Conservation (phyloP, 169 alveolate species). For the Plasmodium cynomolgi region DNA sequence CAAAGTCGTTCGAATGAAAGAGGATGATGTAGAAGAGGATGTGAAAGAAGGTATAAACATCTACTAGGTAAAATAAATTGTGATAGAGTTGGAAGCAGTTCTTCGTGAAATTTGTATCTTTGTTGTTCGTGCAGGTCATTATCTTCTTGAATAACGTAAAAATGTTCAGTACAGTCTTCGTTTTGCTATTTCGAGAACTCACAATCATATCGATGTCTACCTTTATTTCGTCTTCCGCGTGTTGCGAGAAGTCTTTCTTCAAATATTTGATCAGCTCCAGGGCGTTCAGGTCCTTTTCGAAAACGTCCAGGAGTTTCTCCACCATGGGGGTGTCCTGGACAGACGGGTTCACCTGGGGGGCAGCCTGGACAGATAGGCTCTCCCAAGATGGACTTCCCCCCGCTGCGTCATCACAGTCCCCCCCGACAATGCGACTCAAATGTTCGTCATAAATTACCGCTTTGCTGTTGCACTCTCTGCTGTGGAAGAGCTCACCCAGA, state of each 20-base stretch:
- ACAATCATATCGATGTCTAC: conserved; percentile 40
- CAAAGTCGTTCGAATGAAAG: conserved; percentile 32
- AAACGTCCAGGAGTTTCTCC: conserved; percentile 35
- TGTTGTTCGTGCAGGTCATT: conserved; percentile 13
- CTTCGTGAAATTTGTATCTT: conserved; percentile 55
- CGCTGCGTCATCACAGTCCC: background rate
- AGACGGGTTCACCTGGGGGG: background rate
- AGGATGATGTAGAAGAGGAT: conserved; percentile 57
- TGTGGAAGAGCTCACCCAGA: background rate
- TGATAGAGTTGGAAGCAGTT: conserved; percentile 60
- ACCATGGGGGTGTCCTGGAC: background rate
- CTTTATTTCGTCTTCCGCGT: conserved; percentile 5
- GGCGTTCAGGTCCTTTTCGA: conserved; percentile 58
- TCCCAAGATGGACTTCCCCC: background rate
- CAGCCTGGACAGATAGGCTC: background rate
- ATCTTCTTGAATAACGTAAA: conserved; percentile 33
- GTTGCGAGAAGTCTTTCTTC: conserved; percentile 4
- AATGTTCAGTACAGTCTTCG: conserved; percentile 21
- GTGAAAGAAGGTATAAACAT: conserved; percentile 17
- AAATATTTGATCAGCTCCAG: conserved; percentile 41
- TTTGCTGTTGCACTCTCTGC: background rate
- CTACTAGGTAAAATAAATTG: conserved; percentile 32
- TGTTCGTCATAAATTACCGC: conserved; percentile 26
- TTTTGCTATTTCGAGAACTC: conserved; percentile 17
- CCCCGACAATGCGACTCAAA: conserved; percentile 19